A percentile compares a stretch with the other conserved stretches of the same genome.
Evolutionary conservation across 2,329 filamentous ascomycete species (phyloP).

Genomic region (Penicillium digitatum): DNA sequence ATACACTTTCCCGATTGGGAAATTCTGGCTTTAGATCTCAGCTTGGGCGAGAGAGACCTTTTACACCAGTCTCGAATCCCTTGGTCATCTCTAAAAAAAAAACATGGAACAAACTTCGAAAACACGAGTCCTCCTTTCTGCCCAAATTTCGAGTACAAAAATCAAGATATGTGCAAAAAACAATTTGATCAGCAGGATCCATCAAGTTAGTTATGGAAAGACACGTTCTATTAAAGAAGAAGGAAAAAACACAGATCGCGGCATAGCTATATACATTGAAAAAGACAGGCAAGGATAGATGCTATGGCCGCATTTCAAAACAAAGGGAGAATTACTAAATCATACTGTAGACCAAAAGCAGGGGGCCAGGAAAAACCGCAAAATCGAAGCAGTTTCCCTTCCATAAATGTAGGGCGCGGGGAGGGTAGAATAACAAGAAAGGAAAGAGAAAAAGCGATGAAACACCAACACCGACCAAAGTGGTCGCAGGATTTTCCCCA

Average conservation of each 20-base stretch:
- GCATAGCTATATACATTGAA: conserved; percentile 27
- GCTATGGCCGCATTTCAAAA: conserved; percentile 17
- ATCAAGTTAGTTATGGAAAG: conserved; percentile 18
- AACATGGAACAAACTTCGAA: neutral
- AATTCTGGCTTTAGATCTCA: too few species aligned
- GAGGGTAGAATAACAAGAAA: conserved; percentile 1
- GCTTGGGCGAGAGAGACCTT: too few species aligned
- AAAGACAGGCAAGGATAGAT: conserved; percentile 8
- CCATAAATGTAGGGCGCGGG: conserved; percentile 1
- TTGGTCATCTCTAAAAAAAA: neutral
- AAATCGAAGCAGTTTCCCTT: neutral
- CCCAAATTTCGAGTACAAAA: neutral
- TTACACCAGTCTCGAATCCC: too few species aligned
- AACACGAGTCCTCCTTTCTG: neutral
- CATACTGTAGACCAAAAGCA: conserved; percentile 17
- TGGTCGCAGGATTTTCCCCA: conserved; percentile 14
- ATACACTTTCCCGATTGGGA: too few species aligned
- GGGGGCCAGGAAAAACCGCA: neutral
- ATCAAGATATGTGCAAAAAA: neutral
- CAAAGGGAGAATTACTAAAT: conserved; percentile 21
- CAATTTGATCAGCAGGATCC: conserved; percentile 10
- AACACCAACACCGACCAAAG: conserved; percentile 26
- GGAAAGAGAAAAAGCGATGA: conserved; percentile 16
- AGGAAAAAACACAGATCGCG: conserved; percentile 6
- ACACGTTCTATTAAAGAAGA: conserved; percentile 23